Evolutionary conservation across 1,284 basidiomycete genomes (phyloP).

Genomic region (Tremellales sp.): DNA sequence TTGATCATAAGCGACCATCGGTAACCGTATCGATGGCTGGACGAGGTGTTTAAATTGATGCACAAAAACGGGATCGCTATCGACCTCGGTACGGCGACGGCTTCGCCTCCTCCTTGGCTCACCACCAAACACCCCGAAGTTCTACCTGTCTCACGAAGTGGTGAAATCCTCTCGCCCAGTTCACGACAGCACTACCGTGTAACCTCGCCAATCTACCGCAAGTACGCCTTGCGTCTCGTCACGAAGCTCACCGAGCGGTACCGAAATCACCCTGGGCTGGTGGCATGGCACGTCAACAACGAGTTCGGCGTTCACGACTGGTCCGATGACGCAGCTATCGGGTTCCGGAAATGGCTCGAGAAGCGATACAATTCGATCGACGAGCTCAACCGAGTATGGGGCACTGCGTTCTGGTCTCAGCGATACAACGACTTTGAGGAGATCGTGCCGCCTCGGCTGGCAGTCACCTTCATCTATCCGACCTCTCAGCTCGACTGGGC

Average conservation of each 20-base stretch:
- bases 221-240: slow-evolving; percentile 8
- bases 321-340: slow-evolving; percentile 12
- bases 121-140: slow-evolving; percentile 12
- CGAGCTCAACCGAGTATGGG: slow-evolving; percentile 14
- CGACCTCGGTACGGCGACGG: slow-evolving; percentile 13
- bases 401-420: slow-evolving; percentile 16
- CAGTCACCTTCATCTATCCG: slow-evolving; percentile 9
- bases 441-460: slow-evolving; percentile 11
- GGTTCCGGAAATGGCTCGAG: slow-evolving; percentile 11
- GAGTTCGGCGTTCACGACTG: slow-evolving; percentile 14
- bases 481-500: slow-evolving; percentile 12
- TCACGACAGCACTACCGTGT: slow-evolving; percentile 10
- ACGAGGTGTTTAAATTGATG: slow-evolving; percentile 8
- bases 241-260: slow-evolving; percentile 10
- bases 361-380: slow-evolving; percentile 9
- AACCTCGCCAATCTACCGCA: slow-evolving; percentile 9
- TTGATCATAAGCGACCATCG: neutral
- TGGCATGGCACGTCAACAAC: slow-evolving; percentile 17
- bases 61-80: slow-evolving; percentile 10
- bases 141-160: slow-evolving; percentile 5
- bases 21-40: slow-evolving; percentile 8
- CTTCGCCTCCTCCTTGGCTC: slow-evolving; percentile 15
- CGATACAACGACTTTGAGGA: slow-evolving; percentile 9
- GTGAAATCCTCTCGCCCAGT: slow-evolving; percentile 3
- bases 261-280: slow-evolving; percentile 7